These are phyloP conservation scores for Karstenula rhodostoma DNA, from an alignment of 2,329 filamentous ascomycete genomes.

Conservation along the genomic window DNA sequence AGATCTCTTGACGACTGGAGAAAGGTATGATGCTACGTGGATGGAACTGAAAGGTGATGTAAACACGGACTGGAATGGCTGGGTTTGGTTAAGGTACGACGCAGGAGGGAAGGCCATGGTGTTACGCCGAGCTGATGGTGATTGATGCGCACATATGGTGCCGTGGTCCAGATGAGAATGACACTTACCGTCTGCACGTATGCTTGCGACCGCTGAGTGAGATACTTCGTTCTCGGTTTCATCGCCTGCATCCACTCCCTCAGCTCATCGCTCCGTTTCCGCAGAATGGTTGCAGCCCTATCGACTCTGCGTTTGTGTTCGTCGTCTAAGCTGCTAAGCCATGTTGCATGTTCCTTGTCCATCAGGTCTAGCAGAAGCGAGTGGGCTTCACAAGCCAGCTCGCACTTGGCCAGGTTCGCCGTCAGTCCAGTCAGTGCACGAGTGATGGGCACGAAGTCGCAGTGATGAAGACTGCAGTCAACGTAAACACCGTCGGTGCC, in stretches of 20 bases:
- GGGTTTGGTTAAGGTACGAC: no score
- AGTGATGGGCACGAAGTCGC: slow-evolving; percentile 11
- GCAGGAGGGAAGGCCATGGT: no score
- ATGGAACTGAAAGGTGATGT: no score
- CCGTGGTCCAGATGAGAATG: neutral
- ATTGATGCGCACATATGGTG: no score
- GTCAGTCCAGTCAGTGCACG: slow-evolving; percentile 9
- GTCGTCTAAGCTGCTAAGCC: neutral
- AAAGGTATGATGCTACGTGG: no score
- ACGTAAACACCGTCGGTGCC: neutral
- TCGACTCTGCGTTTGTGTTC: neutral
- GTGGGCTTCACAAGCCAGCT: slow-evolving; percentile 12
- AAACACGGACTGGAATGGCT: no score
- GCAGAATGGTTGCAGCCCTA: neutral
- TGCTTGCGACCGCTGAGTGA: slow-evolving; percentile 12
- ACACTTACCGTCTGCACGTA: slow-evolving; percentile 11
- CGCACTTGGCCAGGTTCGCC: slow-evolving; percentile 5
- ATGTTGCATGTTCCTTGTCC: slow-evolving; percentile 2
- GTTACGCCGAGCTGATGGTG: no score
- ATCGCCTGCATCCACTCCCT: slow-evolving; percentile 12
- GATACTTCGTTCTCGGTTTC: slow-evolving; percentile 9
- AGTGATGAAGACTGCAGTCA: neutral
- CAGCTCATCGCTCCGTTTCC: neutral
- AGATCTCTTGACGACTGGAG: no score
- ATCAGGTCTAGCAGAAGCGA: slow-evolving; percentile 3